A percentile compares a stretch with the other conserved stretches of the same genome.
phyloP scores from a whole-genome alignment of 306 rosid genomes.

The Adenanthera pavonina region DNA sequence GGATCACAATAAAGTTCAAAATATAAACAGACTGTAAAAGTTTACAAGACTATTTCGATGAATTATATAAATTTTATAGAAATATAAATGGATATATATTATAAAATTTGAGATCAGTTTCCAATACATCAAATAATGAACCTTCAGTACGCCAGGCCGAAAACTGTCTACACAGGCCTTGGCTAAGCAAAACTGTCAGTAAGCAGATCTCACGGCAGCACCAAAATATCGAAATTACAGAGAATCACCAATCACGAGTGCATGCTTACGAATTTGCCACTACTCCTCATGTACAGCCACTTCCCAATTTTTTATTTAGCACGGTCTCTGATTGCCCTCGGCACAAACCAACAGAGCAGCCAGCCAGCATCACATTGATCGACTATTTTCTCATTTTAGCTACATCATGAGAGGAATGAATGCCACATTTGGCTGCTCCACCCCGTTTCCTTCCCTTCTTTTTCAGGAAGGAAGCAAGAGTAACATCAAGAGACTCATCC shows the following conservation, averaged over 20 bases:
- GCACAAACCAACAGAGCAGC: slow-evolving; percentile 3
- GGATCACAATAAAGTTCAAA: too few species aligned
- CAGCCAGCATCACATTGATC: slow-evolving; percentile 12
- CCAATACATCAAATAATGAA: neutral
- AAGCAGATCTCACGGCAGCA: neutral
- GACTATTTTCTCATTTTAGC: slow-evolving; percentile 9
- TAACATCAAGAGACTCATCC: slow-evolving; percentile 18
- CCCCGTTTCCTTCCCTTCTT: slow-evolving; percentile 34
- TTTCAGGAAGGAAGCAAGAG: slow-evolving; percentile 36
- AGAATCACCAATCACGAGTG: neutral
- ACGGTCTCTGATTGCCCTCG: neutral
- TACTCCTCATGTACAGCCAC: neutral
- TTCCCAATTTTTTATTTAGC: neutral
- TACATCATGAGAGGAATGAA: slow-evolving; percentile 11
- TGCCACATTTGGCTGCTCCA: slow-evolving; percentile 25
- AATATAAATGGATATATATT: too few species aligned
- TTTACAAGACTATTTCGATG: too few species aligned
- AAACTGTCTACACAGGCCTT: slow-evolving; percentile 43
- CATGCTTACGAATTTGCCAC: neutral
- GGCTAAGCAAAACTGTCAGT: slow-evolving; percentile 14
- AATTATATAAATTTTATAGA: too few species aligned
- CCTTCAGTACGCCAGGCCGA: slow-evolving; percentile 38
- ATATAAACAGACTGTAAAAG: too few species aligned
- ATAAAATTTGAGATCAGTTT: too few species aligned
- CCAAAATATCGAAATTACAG: neutral